Percentiles rank a stretch among this genome's conserved stretches.
These are phyloP conservation scores for Gaertneriomyces semiglobifer DNA, from an alignment of 192 early-diverging fungal genomes.

Conservation along the genomic window DNA sequence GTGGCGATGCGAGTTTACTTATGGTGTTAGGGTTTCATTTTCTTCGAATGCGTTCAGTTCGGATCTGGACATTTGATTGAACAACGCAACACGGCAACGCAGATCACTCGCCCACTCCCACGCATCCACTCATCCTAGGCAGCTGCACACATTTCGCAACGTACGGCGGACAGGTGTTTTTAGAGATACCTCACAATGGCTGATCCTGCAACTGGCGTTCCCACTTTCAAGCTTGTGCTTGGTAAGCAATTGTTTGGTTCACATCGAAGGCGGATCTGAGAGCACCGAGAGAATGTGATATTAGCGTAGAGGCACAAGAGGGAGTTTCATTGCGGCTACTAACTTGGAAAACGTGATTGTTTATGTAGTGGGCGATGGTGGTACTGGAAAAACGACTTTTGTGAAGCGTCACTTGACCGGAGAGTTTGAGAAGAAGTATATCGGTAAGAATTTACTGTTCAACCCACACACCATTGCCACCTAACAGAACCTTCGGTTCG, in stretches of 20 bases:
- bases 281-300: background rate
- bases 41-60: no score
- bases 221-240: slow-evolving; percentile 88
- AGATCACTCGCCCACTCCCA: background rate
- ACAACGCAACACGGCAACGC: background rate
- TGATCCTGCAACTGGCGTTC: background rate
- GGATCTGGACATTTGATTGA: no score
- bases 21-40: no score
- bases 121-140: slow-evolving; percentile 13
- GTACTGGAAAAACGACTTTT: slow-evolving; percentile 99
- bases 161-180: background rate
- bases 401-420: slow-evolving; percentile 99
- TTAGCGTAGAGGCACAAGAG: background rate
- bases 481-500: background rate
- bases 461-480: no score
- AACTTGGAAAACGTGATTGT: background rate
- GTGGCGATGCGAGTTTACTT: no score
- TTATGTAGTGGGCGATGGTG: slow-evolving; percentile 86
- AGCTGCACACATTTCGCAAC: background rate
- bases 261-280: background rate
- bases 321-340: no score
- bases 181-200: slow-evolving; percentile 1
- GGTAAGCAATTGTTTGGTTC: slow-evolving; percentile 44
- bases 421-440: slow-evolving; percentile 99
- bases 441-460: slow-evolving; percentile 63